phyloP scores from a whole-genome alignment of 257 asterid genomes.

The Solanum rostratum region DNA sequence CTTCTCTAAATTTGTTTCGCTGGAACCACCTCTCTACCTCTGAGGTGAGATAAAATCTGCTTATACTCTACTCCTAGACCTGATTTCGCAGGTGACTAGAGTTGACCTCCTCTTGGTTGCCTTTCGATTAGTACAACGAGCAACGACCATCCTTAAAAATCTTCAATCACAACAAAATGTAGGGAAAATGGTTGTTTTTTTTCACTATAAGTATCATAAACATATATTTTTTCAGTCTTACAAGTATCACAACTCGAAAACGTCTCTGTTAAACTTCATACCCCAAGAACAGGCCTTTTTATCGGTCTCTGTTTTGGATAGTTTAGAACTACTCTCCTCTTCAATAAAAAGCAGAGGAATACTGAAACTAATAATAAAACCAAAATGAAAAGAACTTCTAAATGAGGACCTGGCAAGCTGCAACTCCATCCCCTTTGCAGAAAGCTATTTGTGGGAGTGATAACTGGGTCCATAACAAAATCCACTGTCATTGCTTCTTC shows the following conservation, averaged over 20 bases:
- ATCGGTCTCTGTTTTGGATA: slow-evolving; percentile 32
- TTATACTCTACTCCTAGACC: no score
- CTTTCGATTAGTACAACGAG: no score
- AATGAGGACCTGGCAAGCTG: slow-evolving; percentile 30
- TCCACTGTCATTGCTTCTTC: slow-evolving; percentile 50
- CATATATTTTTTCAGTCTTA: not conserved
- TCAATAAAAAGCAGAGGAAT: slow-evolving; percentile 56
- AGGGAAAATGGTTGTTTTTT: not conserved
- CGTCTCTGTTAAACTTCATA: not conserved
- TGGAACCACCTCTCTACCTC: no score
- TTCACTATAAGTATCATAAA: not conserved
- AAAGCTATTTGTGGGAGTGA: slow-evolving; percentile 11
- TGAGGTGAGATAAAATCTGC: no score
- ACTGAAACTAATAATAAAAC: slow-evolving; percentile 23
- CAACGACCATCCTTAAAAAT: no score
- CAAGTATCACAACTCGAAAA: not conserved
- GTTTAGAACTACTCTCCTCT: slow-evolving; percentile 37
- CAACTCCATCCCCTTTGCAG: slow-evolving; percentile 23
- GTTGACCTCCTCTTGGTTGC: no score
- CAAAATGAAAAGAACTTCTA: slow-evolving; percentile 30
- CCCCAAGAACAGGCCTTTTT: slow-evolving; percentile 5
- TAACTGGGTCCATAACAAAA: slow-evolving; percentile 57
- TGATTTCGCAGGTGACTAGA: no score
- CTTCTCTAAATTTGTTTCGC: no score
- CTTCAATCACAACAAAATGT: not conserved